Conservation (phyloP, 2,329 filamentous ascomycete genomes). For the Alternaria gansuensis region DNA sequence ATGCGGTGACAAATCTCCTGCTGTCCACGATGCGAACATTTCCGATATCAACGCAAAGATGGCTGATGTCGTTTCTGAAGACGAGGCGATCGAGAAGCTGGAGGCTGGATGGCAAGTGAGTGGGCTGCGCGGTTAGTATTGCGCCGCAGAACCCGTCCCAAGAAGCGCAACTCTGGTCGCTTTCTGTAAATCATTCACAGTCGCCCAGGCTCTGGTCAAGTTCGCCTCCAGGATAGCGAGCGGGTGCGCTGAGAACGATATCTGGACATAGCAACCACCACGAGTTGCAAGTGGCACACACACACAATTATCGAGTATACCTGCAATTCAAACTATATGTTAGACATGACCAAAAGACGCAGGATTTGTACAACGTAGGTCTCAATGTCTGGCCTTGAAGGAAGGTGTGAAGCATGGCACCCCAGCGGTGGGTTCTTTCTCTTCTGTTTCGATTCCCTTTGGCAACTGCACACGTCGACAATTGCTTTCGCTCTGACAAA, state of each 20-base stretch:
- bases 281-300: neutral
- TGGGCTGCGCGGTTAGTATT: neutral
- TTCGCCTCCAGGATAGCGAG: neutral
- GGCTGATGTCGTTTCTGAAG: constrained; percentile 57
- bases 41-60: constrained; percentile 60
- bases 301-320: neutral
- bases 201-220: neutral
- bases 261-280: neutral
- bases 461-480: neutral
- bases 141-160: constrained; percentile 1
- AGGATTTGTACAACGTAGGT: neutral
- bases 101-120: constrained; percentile 48
- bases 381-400: neutral
- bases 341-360: neutral
- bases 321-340: neutral
- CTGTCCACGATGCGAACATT: constrained; percentile 58
- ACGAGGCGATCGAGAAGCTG: constrained; percentile 54
- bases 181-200: neutral
- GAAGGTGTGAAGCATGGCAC: neutral
- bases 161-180: neutral
- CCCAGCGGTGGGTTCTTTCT: neutral
- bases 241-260: neutral
- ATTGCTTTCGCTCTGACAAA: neutral
- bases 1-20: constrained; percentile 57
- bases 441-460: neutral